Percentiles rank a stretch among this genome's conserved stretches.
These are phyloP conservation scores for Exidia glandulosa DNA, from an alignment of 768 basidiomycete genomes.

Conservation along the genomic window DNA sequence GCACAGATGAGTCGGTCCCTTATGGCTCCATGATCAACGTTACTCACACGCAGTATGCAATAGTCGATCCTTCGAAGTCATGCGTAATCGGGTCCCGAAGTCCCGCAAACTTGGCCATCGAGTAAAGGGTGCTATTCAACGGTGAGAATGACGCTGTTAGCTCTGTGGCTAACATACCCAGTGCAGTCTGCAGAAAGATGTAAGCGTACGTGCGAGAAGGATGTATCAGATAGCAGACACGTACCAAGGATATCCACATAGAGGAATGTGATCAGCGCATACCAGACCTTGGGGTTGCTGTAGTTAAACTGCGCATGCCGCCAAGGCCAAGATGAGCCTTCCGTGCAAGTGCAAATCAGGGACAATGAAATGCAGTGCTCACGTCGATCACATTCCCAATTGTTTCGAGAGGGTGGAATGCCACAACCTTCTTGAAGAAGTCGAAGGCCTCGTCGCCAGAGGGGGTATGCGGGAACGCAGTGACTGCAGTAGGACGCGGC, in stretches of 20 bases:
- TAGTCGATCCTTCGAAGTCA: slow-evolving; percentile 75
- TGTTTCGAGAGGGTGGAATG: slow-evolving; percentile 51
- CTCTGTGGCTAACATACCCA: slow-evolving; percentile 20
- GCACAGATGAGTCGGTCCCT: not conserved
- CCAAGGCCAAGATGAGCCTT: not conserved
- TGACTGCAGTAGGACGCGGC: slow-evolving; percentile 74
- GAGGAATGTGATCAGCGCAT: slow-evolving; percentile 79
- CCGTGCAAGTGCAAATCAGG: slow-evolving; percentile 4
- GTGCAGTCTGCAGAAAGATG: slow-evolving; percentile 29
- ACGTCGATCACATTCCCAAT: slow-evolving; percentile 63
- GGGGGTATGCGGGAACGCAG: slow-evolving; percentile 65
- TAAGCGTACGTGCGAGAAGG: not conserved
- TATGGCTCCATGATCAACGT: not conserved
- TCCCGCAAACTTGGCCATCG: slow-evolving; percentile 88
- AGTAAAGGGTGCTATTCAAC: slow-evolving; percentile 65
- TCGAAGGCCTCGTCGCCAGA: slow-evolving; percentile 64
- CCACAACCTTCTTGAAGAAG: slow-evolving; percentile 77
- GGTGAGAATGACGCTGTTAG: slow-evolving; percentile 17
- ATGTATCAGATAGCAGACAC: slow-evolving; percentile 13
- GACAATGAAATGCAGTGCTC: no score
- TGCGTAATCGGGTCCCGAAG: slow-evolving; percentile 73
- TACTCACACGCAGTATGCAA: slow-evolving; percentile 57
- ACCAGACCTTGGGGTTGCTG: slow-evolving; percentile 68
- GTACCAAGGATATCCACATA: slow-evolving; percentile 77
- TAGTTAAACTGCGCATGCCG: not conserved